phyloP scores from a whole-genome alignment of 306 rosid species.

The Argentina anserina region DNA sequence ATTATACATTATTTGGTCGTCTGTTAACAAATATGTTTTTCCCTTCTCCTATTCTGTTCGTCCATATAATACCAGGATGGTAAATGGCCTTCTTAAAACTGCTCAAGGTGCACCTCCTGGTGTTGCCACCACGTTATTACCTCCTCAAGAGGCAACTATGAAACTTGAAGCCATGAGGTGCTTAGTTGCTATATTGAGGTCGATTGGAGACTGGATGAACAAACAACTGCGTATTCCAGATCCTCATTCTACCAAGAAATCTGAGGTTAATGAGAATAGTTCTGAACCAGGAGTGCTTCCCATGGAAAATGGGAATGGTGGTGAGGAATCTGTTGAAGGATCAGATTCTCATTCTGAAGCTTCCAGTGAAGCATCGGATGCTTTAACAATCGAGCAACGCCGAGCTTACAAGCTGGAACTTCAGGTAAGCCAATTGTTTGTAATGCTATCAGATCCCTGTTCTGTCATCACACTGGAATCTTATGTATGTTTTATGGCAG shows the following conservation, averaged over 20 bases:
- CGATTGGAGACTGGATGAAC: conserved; percentile 97
- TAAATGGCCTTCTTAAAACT: conserved; percentile 98
- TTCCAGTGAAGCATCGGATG: conserved; percentile 76
- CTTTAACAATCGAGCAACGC: conserved; percentile 81
- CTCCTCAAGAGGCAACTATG: conserved; percentile 88
- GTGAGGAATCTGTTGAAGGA: conserved; percentile 72
- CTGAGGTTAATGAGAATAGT: conserved; percentile 47
- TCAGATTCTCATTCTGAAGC: conserved; percentile 79
- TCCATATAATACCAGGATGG: conserved; percentile 66
- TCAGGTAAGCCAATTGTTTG: conserved; percentile 57
- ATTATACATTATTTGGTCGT: conserved; percentile 19
- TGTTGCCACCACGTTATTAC: conserved; percentile 76
- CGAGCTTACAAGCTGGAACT: conserved; percentile 99
- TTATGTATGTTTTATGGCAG: conserved; percentile 75
- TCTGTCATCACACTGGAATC: conserved; percentile 30
- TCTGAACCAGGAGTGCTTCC: conserved; percentile 52
- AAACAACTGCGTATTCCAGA: conserved; percentile 91
- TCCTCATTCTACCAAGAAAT: conserved; percentile 59
- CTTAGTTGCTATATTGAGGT: conserved; percentile 71
- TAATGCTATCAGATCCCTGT: conserved; percentile 19
- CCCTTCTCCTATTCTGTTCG: conserved; percentile 15
- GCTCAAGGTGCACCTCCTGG: conserved; percentile 99
- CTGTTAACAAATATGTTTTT: conserved; percentile 16
- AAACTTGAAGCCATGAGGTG: conserved; percentile 94
- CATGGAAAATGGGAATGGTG: conserved; percentile 67